A percentile compares a stretch with the other conserved stretches of the same genome.
phyloP scores from a whole-genome alignment of 805 yeast genomes.

The Metschnikowia hibisci region DNA sequence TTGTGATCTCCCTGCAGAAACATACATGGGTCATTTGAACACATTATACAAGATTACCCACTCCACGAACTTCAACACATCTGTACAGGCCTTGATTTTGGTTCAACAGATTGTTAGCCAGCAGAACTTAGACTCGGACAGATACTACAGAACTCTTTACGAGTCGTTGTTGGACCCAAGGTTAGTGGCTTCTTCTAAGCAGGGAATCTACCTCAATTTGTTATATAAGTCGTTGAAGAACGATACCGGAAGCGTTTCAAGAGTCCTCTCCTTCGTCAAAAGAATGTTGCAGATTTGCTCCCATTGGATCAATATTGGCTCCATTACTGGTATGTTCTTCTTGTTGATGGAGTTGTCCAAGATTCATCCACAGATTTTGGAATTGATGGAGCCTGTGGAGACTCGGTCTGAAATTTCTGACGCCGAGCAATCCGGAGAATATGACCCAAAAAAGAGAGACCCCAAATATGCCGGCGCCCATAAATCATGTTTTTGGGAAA shows the following conservation, averaged over 20 bases:
- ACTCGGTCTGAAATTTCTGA: constrained; percentile 44
- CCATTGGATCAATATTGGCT: constrained; percentile 86
- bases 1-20: constrained; percentile 66
- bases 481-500: constrained; percentile 82
- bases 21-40: constrained; percentile 72
- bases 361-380: constrained; percentile 60
- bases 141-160: constrained; percentile 84
- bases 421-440: constrained; percentile 29
- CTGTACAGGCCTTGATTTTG: constrained; percentile 85
- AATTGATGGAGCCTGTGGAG: constrained; percentile 51
- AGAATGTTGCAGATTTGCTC: constrained; percentile 81
- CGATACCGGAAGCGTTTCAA: constrained; percentile 50
- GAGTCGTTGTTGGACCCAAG: constrained; percentile 86
- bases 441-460: constrained; percentile 87
- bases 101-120: constrained; percentile 72
- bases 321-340: constrained; percentile 77
- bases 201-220: constrained; percentile 84
- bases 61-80: constrained; percentile 89
- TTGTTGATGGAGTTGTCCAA: constrained; percentile 67
- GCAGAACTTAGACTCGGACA: constrained; percentile 53
- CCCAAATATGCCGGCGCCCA: constrained; percentile 90
- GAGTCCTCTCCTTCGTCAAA: constrained; percentile 87
- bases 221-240: constrained; percentile 77
- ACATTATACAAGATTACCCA: constrained; percentile 88
- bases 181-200: constrained; percentile 81